Evolutionary conservation across 2,329 filamentous ascomycete species (phyloP), one percentile per base, ranked within the genome.

Genomic region (Trichoderma brevicompactum): DNA sequence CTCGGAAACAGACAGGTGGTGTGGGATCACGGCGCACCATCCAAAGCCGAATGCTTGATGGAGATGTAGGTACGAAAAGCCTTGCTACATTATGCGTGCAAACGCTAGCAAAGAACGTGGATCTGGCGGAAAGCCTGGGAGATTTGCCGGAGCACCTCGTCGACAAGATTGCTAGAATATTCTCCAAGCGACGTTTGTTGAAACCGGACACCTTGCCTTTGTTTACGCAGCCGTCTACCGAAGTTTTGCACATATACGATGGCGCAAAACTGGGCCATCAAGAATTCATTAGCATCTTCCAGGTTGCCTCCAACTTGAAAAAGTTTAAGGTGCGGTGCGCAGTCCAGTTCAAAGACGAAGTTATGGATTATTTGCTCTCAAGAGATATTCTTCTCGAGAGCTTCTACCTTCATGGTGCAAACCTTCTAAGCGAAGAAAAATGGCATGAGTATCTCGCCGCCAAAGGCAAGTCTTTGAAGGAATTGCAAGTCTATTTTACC

Each of bases 331-430:
- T 96, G 10, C 88, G 90, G 55, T 94, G 94, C 72, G 92, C 89
- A n/a, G 91, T 95, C 56, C 94, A 97, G 73, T 90, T 97, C 82
- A 97, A 96, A 77, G 91, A 97, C 72, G 82, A 83, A 44, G 90
- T 93, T 48, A 84, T 97, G 76, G 86, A 92, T 60, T 97, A 94
- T 75, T 85, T 97, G 72, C 81, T 92, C 19, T 87, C 88, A 64
- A 90, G 92, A 54, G 84, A 90, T 56, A 85, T 87, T 56, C 78
- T 84, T 8, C 81, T 97, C n/a, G 85, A 88, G 66, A 83, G 87
- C 64, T 82, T 98, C 49, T 91, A 92, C 68, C 83, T 98, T 0
- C 89, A 95, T 68, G 92, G 92, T 10, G 88, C 92, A 9, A 98
- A 97, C 70, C 85, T 98, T 0, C 81, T 98, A 15, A 88, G 89